Evolutionary conservation across 2,329 filamentous ascomycete genomes (phyloP), one percentile per base, ranked within the genome.

Genomic region (Myriangium duriaei): DNA sequence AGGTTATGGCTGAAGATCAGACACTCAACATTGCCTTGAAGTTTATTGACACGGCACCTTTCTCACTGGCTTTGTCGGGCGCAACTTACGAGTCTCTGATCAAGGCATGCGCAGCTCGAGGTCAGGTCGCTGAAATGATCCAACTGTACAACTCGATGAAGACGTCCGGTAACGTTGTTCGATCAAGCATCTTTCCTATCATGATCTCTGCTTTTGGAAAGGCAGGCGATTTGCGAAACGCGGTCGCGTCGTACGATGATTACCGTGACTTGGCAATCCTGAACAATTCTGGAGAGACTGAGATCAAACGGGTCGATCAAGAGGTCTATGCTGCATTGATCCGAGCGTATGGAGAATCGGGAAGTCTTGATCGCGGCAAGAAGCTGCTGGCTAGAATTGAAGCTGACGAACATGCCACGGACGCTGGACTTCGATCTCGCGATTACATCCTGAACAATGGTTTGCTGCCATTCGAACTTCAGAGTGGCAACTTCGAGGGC

Each of bases 191-290:
- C 37, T 96, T 94, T 61, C 81, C 86, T 1, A 73, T 79, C 12
- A 94, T 98, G 83, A 95, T 98, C 56, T 78, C 81, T n/a, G 86
- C 87, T 1, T 96, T 94, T 54, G 84, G 84, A 43, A 72, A 74
- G 30, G 73, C 72, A 9, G 82, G 86, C 34, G 86, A 96, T 55
- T 64, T 96, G 31, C 70, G 78, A 50, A 92, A 82, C 49, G 91
- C 87, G 13, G 83, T 96, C 5, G 86, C 94, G 57, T 86, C 85
- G 61, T 98, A 95, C 63, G 88, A 92, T 47, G 84, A 94, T 60
- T 96, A 96, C 68, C 85, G 85, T 53, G 74, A 76, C 32, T 68
- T 95, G 30, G 87, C 88, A n/a, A 75, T 96, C 37, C 77, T 80
- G 28, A 74, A 91, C 55, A 82, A 95, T 57, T 74, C 71, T 28